Conservation (phyloP, 208 protist genomes). For the Leishmania mexicana region DNA sequence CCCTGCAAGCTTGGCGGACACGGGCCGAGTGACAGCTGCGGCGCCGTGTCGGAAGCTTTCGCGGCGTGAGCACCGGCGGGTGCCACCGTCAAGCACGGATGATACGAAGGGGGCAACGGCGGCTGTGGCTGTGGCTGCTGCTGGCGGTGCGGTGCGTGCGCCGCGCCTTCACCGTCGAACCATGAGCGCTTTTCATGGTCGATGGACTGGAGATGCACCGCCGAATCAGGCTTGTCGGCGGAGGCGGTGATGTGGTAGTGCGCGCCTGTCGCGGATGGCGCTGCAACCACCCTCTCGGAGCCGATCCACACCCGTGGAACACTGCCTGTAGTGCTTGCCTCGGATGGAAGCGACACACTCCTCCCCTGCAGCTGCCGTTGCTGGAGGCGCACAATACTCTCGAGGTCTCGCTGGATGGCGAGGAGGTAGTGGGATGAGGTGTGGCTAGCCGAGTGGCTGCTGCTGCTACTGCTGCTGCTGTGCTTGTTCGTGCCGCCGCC, state of each 20-base stretch:
- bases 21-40: background rate
- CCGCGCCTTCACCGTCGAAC: background rate
- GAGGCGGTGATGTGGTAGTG: background rate
- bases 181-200: background rate
- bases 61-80: background rate
- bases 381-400: constrained; percentile 29
- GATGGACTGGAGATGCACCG: constrained; percentile 6
- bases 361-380: constrained; percentile 17
- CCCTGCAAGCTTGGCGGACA: background rate
- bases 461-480: background rate
- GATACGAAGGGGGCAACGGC: background rate
- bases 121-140: background rate
- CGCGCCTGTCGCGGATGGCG: background rate
- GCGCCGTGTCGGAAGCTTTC: background rate
- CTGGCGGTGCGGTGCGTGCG: background rate
- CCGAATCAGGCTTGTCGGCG: background rate
- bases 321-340: background rate
- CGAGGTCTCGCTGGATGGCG: constrained; percentile 32
- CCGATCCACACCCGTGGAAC: background rate
- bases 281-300: background rate
- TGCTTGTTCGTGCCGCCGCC: background rate
- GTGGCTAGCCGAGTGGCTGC: background rate
- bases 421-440: constrained; percentile 31
- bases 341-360: background rate
- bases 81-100: background rate